Conservation (phyloP, 305 asterid species). For the Andrographis paniculata region DNA sequence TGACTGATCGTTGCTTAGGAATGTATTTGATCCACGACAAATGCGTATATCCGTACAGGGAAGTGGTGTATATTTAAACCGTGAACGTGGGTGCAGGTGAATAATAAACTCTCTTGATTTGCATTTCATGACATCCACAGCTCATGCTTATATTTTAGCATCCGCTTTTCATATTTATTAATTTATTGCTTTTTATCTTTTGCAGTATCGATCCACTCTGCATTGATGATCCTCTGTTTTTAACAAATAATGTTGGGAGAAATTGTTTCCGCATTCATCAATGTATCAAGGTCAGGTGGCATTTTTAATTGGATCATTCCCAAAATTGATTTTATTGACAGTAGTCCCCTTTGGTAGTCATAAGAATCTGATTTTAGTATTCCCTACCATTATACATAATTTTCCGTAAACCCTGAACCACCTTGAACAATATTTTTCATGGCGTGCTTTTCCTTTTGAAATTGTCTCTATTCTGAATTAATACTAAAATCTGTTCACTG, state of each 20-base stretch:
- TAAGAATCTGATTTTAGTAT: too few relatives aligned
- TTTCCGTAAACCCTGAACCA: too few relatives aligned
- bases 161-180: constrained; percentile 5
- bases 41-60: constrained; percentile 96
- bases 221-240: constrained; percentile 89
- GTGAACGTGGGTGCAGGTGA: constrained; percentile 93
- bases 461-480: not conserved
- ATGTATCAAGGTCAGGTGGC: constrained; percentile 80
- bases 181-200: too few relatives aligned
- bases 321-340: too few relatives aligned
- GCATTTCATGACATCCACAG: constrained; percentile 10
- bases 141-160: constrained; percentile 7
- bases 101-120: constrained; percentile 15
- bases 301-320: constrained; percentile 14
- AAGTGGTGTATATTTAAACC: constrained; percentile 79
- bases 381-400: too few relatives aligned
- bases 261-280: constrained; percentile 99
- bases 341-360: too few relatives aligned
- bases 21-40: constrained; percentile 96
- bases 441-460: not conserved
- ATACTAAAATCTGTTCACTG: too few relatives aligned
- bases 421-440: not conserved
- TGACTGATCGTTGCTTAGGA: constrained; percentile 35
- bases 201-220: constrained; percentile 94
- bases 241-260: constrained; percentile 92